Evolutionary conservation across 2,329 filamentous ascomycete species (phyloP).

Genomic region (Colletotrichum sp.): DNA sequence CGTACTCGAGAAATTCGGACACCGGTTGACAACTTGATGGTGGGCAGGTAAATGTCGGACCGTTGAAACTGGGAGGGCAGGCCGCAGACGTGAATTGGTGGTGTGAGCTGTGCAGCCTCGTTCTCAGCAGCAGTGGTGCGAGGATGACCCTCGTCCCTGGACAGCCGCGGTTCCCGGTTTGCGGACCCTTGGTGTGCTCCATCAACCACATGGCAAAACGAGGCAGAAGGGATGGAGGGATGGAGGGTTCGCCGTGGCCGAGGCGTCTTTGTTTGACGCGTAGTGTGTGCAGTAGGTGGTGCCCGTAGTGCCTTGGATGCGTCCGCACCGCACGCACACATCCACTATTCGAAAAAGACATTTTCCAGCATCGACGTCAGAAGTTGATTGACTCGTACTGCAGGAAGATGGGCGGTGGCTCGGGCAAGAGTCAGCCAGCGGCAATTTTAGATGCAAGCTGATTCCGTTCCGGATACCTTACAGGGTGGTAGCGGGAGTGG

Average conservation of each 20-base stretch:
- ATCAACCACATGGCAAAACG: constrained; percentile 20
- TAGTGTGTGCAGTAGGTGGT: not conserved
- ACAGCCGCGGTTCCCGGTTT: constrained; percentile 4
- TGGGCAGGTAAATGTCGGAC: constrained; percentile 2
- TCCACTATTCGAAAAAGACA: constrained; percentile 1
- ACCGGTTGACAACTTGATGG: not conserved
- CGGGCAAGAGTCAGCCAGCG: constrained; percentile 13
- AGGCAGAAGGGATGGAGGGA: constrained; percentile 20
- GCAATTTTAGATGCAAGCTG: constrained; percentile 21
- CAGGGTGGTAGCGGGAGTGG: not conserved
- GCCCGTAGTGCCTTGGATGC: not conserved
- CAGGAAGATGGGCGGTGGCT: not conserved
- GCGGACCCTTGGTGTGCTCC: not conserved
- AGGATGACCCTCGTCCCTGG: constrained; percentile 9
- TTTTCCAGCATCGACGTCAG: constrained; percentile 17
- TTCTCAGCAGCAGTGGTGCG: constrained; percentile 18
- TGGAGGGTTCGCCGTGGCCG: constrained; percentile 17
- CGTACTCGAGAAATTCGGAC: not conserved
- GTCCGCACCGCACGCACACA: not conserved
- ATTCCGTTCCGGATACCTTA: not conserved
- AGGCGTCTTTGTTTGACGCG: constrained; percentile 9
- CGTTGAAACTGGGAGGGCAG: constrained; percentile 7
- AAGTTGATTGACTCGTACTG: constrained; percentile 19
- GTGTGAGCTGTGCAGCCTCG: constrained; percentile 22
- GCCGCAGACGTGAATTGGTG: not conserved